Evolutionary conservation across 495 filamentous ascomycete genomes (phyloP).

Genomic region (Sordaria brevicollis): DNA sequence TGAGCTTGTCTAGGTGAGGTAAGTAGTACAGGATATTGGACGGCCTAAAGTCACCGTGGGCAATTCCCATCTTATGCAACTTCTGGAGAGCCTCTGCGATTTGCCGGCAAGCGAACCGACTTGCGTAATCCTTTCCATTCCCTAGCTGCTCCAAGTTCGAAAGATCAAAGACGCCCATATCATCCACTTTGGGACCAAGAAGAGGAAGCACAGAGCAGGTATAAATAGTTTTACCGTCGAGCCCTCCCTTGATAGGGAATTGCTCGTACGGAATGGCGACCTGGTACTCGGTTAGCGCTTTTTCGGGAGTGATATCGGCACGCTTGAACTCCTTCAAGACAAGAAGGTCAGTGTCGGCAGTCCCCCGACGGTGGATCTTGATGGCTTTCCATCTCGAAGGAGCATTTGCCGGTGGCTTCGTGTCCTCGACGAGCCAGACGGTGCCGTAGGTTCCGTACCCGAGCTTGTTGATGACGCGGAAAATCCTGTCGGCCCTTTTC

Average conservation of each 20-base stretch:
- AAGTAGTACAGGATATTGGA: neutral
- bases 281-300: neutral
- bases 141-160: neutral
- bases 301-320: neutral
- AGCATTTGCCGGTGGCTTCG: neutral
- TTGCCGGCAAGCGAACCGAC: neutral
- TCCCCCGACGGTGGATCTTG: neutral
- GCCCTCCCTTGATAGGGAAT: neutral
- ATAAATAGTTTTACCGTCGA: neutral
- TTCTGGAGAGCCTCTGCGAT: neutral
- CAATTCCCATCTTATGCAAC: neutral
- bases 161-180: neutral
- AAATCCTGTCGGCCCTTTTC: neutral
- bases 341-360: neutral
- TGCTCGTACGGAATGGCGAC: neutral
- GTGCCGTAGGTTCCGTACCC: constrained; percentile 38
- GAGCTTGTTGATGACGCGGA: constrained; percentile 35
- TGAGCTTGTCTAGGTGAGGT: neutral
- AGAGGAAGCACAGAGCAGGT: neutral
- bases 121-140: neutral
- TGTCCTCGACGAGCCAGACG: constrained; percentile 38
- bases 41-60: constrained; percentile 1
- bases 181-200: neutral
- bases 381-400: neutral
- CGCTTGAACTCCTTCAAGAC: neutral